phyloP scores from a whole-genome alignment of 805 yeast genomes.

The Starmerella floris region DNA sequence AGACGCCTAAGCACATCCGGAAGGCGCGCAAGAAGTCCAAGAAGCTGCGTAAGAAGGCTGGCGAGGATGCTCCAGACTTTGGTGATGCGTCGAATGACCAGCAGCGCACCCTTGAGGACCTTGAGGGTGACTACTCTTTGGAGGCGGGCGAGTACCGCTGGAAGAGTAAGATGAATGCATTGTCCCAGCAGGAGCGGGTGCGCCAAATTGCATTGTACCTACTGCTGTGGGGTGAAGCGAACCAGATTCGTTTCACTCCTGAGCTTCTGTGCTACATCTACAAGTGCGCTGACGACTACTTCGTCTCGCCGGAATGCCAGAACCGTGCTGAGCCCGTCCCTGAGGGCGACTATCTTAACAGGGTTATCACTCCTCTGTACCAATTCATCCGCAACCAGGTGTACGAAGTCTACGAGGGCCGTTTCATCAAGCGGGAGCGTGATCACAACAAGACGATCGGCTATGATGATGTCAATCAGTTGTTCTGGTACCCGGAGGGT shows the following conservation, averaged over 20 bases:
- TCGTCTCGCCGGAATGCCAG: constrained; percentile 79
- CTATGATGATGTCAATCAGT: constrained; percentile 96
- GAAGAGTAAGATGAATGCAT: constrained; percentile 49
- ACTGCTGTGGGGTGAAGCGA: constrained; percentile 67
- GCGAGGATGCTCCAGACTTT: constrained; percentile 17
- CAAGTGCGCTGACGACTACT: constrained; percentile 88
- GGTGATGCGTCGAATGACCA: constrained; percentile 35
- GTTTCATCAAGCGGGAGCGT: constrained; percentile 47
- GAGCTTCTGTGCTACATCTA: constrained; percentile 87
- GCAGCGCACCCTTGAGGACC: constrained; percentile 48
- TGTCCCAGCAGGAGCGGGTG: constrained; percentile 44
- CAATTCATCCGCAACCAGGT: constrained; percentile 55
- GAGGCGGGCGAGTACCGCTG: constrained; percentile 75
- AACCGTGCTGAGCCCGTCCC: constrained; percentile 39
- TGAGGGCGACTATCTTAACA: constrained; percentile 70
- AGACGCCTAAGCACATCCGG: constrained; percentile 33
- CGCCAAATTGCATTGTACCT: constrained; percentile 52
- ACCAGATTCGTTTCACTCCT: constrained; percentile 78
- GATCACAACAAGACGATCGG: constrained; percentile 56
- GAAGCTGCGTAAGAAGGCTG: constrained; percentile 32
- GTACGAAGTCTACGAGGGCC: constrained; percentile 42
- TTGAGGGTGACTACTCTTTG: constrained; percentile 52
- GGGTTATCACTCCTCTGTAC: constrained; percentile 84
- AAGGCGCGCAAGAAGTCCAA: constrained; percentile 38
- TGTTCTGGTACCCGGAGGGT: constrained; percentile 99